Base-by-base conservation (phyloP, 371 early-diverging fungal species). In the Sporodiniella umbellata region DNA sequence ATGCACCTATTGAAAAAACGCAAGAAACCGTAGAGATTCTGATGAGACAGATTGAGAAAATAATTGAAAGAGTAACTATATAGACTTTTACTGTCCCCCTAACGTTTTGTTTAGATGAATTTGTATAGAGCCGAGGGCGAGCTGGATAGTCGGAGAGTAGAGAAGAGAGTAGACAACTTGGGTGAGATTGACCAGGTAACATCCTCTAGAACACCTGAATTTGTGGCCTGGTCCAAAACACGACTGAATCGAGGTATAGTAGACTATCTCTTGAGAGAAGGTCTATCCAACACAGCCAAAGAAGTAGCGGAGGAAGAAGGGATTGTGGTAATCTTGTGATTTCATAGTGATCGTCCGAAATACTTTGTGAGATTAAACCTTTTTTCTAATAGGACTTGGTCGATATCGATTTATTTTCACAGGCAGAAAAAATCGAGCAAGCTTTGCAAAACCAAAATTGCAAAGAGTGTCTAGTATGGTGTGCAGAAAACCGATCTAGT, bases 181-280 rank as follows among this genome's bases (percentile, higher is more conserved):
- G 74, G 74, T 31, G 80, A 87, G 45, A 70, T 96, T 25, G 68
- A 81, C 23, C 42, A 65, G 6, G 79, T 93, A 30, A 71, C 77
- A 4, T 68, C 75, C 3, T 64, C 75, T 4, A 86, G 86, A 40
- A 64, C 81, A 23, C 83, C 80, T 0, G 89, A 76, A 50, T 94
- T 86, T 55, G 75, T 74, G 18, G 66, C 80, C 21, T 98, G 97
- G 96, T 84, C 85, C 46, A 81, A 88, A 45, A 77, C 78, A 6
- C 78, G 95, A 8, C 67, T 96, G 43, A 85, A 93, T 64, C 80
- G 96, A 17, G 76, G 96, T 24, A 68, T 96, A 48, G 89, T 93
- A 2, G 99, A 98, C 64, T 98, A 93, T 65, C 75, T 97, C 81
- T 76, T 96, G 33, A 80, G 98, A 48, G 81, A 86, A 31, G 95